Conservation (phyloP, 495 filamentous ascomycete genomes). For the Aspergillus sclerotiicarbonarius region DNA sequence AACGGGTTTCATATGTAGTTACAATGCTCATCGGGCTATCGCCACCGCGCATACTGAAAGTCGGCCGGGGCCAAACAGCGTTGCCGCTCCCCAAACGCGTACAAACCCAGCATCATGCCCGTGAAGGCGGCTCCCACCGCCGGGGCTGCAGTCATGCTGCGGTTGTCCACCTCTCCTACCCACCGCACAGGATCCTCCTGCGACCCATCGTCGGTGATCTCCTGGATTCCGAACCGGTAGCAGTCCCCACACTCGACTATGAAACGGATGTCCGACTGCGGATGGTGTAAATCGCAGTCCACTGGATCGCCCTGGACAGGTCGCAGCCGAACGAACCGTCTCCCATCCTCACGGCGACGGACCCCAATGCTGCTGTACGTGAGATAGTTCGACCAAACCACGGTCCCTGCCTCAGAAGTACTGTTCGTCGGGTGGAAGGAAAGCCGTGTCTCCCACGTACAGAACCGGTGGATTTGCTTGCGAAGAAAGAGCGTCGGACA, state of each 20-base stretch:
- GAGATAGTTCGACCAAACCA: slow-evolving; percentile 43
- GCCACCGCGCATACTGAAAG: slow-evolving; percentile 36
- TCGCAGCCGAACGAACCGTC: slow-evolving; percentile 26
- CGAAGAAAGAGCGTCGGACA: slow-evolving; percentile 44
- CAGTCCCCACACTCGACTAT: slow-evolving; percentile 29
- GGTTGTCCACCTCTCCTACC: slow-evolving; percentile 28
- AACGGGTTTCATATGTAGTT: too few species aligned
- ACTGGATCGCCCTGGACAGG: slow-evolving; percentile 17
- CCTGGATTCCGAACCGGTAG: slow-evolving; percentile 31
- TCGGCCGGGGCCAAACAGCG: slow-evolving; percentile 40
- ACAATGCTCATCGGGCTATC: too few species aligned
- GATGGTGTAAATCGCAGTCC: slow-evolving; percentile 11
- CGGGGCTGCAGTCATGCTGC: slow-evolving; percentile 28
- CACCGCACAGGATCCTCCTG: slow-evolving; percentile 11
- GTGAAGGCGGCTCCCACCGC: slow-evolving; percentile 38
- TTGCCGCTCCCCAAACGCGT: slow-evolving; percentile 43
- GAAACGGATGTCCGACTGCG: slow-evolving; percentile 18
- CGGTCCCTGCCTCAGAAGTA: slow-evolving; percentile 38
- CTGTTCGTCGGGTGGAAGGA: slow-evolving; percentile 29
- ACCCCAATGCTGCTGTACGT: slow-evolving; percentile 39
- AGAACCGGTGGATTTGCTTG: slow-evolving; percentile 38
- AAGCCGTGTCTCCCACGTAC: slow-evolving; percentile 34
- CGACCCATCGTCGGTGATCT: slow-evolving; percentile 7
- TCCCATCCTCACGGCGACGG: slow-evolving; percentile 13
- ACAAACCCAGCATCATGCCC: slow-evolving; percentile 45